A percentile compares a stretch with the other conserved stretches of the same genome.
phyloP scores from a whole-genome alignment of 768 basidiomycete genomes.

The Scleroderma bovista region DNA sequence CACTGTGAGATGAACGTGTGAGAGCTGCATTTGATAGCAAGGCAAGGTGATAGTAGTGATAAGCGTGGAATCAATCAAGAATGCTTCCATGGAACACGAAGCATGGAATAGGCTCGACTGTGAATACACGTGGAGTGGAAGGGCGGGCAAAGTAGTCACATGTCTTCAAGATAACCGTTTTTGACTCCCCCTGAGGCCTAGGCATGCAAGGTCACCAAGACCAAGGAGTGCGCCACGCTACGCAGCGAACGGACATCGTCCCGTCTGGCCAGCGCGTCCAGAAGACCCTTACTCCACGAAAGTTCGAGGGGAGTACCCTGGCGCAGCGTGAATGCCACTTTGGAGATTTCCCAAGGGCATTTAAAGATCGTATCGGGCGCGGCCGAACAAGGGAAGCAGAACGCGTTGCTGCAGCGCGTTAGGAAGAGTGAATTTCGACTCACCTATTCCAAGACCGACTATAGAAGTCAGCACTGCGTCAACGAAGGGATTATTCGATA shows the following conservation, averaged over 20 bases:
- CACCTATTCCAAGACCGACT: slow-evolving; percentile 57
- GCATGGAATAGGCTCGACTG: neutral
- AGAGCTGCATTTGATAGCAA: neutral
- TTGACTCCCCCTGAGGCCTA: neutral
- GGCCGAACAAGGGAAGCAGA: slow-evolving; percentile 8
- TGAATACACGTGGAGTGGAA: slow-evolving; percentile 2
- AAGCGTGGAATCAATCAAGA: neutral
- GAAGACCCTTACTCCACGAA: neutral
- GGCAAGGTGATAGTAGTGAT: neutral
- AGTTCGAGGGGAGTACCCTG: neutral
- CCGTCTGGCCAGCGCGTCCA: neutral
- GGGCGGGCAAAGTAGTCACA: neutral
- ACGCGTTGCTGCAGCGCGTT: slow-evolving; percentile 1
- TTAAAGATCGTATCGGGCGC: slow-evolving; percentile 2
- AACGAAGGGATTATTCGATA: slow-evolving; percentile 20
- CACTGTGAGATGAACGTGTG: slow-evolving; percentile 31
- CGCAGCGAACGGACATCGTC: neutral
- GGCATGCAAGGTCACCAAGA: neutral
- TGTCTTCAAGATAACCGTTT: neutral
- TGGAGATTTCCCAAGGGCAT: too few species aligned
- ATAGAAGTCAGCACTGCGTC: slow-evolving; percentile 57
- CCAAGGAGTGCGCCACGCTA: neutral
- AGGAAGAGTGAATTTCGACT: slow-evolving; percentile 15
- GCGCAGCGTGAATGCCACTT: neutral
- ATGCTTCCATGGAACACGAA: neutral